Conservation (phyloP, 2,329 filamentous ascomycete species). For the Arachnopeziza araneosa region DNA sequence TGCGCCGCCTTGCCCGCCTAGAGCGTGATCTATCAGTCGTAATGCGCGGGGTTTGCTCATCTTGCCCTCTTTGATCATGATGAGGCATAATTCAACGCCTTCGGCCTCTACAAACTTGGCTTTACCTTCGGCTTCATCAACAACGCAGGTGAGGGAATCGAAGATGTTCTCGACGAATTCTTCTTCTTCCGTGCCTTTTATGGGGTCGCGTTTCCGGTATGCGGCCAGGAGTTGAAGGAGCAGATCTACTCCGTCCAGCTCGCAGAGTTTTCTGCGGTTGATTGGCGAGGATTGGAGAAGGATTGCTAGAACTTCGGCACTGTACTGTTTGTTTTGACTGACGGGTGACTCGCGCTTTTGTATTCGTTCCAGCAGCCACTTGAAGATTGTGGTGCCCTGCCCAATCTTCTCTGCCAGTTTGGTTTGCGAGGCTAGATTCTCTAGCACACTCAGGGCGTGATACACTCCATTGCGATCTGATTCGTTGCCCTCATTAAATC, state of each 20-base stretch:
- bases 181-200: constrained; percentile 81
- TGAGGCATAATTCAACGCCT: constrained; percentile 82
- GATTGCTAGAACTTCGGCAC: constrained; percentile 86
- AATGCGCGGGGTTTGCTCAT: constrained; percentile 73
- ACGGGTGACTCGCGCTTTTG: constrained; percentile 62
- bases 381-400: constrained; percentile 59
- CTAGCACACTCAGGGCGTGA: constrained; percentile 73
- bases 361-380: constrained; percentile 74
- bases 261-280: constrained; percentile 59
- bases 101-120: constrained; percentile 80
- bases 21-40: constrained; percentile 78
- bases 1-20: constrained; percentile 49
- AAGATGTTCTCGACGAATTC: constrained; percentile 95
- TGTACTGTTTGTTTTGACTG: constrained; percentile 91
- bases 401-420: constrained; percentile 67
- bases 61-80: constrained; percentile 88
- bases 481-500: constrained; percentile 71
- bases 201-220: constrained; percentile 82
- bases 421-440: constrained; percentile 74
- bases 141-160: constrained; percentile 75
- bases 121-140: constrained; percentile 71
- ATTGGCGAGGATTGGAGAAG: constrained; percentile 68
- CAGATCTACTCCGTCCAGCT: constrained; percentile 67
- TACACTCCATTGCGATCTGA: constrained; percentile 83
- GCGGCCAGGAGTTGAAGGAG: constrained; percentile 77